Base-by-base conservation (phyloP, 1,284 basidiomycete genomes). In the Ustilago lituana region DNA sequence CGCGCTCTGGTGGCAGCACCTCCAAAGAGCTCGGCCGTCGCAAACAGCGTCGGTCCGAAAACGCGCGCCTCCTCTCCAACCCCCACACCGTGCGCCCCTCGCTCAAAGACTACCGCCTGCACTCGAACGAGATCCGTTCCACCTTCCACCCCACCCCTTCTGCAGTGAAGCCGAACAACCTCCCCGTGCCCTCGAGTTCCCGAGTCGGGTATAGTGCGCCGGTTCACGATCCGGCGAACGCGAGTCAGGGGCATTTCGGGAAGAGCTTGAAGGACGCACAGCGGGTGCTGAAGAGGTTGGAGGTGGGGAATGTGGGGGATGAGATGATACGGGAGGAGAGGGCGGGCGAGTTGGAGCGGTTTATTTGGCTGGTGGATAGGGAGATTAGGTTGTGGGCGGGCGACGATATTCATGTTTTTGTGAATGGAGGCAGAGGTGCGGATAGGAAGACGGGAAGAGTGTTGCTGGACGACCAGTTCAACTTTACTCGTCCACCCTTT, bases 241-340 rank as follows among this genome's bases (percentile, higher is more conserved):
- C 77, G 1, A 56, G 51, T 5, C 49, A 55, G 27, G 78, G 78
- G 9, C 70, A 77, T 9, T 78, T 78, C 35, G 67, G 69, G 0
- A 70, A 70, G 31, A 63, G 56, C 14, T 27, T 77, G 11, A 39
- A 43, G 2, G 74, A 79, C 27, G 78, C 78, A 3, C 78, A 73
- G 27, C 46, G 53, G 3, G 63, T 76, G 10, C 50, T 79, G 15
- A 60, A 53, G 35, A 29, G 55, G 38, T 33, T 68, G 3, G 61
- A 65, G 20, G 39, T 59, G n/a, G 73, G 58, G 5, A 45, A 39
- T 11, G 46, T 61, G 9, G 36, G 37, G 9, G 56, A 64, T 35
- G 40, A 33, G 11, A 53, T 62, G 53, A 45, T 62, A 14, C 12
- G 14, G 4, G 41, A 71, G 10, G 29, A 50, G 4, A 32, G 26